These are phyloP conservation scores for Calycina herbarum DNA, from an alignment of 2,329 filamentous ascomycete genomes.

Conservation along the genomic window DNA sequence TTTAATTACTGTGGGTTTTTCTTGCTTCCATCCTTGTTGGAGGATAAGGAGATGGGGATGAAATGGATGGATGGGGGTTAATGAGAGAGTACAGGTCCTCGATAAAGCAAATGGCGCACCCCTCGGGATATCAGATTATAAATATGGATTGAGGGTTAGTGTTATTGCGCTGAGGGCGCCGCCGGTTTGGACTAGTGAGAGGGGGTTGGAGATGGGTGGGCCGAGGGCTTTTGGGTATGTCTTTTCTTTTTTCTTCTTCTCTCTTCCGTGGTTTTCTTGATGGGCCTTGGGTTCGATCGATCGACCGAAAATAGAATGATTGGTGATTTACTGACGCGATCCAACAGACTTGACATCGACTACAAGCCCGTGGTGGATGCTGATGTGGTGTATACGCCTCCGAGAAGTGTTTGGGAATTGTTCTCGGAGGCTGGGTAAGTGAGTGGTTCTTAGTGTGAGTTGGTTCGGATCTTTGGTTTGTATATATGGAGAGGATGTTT, in stretches of 20 bases:
- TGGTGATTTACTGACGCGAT: conserved; percentile 8
- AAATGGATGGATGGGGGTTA: background rate
- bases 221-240: conserved; percentile 43
- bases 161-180: conserved; percentile 52
- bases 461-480: too few species aligned
- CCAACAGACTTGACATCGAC: conserved; percentile 28
- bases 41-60: too few species aligned
- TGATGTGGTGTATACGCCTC: conserved; percentile 28
- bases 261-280: background rate
- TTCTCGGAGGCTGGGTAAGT: conserved; percentile 17
- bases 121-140: conserved; percentile 50
- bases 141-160: conserved; percentile 51
- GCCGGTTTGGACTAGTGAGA: conserved; percentile 47
- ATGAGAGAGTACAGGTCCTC: conserved; percentile 33
- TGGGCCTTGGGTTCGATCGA: background rate
- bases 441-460: too few species aligned
- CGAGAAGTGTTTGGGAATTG: conserved; percentile 36
- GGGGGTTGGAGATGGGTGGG: conserved; percentile 43
- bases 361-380: conserved; percentile 26
- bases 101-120: conserved; percentile 51
- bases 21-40: background rate
- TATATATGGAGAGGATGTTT: too few species aligned
- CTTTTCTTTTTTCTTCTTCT: background rate
- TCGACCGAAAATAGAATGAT: background rate
- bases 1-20: conserved; percentile 28